Evolutionary conservation across 140 eudicot genomes (phyloP).

Genomic region (Cichorium intybus): DNA sequence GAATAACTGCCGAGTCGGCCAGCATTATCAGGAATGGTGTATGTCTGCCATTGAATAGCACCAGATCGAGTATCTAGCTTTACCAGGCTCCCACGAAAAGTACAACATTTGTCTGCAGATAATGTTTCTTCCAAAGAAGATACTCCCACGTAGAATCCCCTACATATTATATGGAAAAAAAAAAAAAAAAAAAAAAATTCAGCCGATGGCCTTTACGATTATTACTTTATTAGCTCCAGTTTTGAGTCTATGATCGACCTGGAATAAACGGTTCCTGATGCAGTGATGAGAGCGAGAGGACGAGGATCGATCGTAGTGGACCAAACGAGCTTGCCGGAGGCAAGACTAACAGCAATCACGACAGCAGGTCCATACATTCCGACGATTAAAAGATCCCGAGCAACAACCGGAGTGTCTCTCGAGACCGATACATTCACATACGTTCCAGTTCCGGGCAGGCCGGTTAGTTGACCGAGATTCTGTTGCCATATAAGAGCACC

Average conservation of each 20-base stretch:
- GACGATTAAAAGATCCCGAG: slow-evolving; percentile 43
- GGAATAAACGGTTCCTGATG: slow-evolving; percentile 59
- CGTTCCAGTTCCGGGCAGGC: slow-evolving; percentile 49
- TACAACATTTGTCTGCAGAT: slow-evolving; percentile 54
- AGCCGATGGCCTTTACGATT: not conserved
- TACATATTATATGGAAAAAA: not conserved
- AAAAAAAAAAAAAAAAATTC: not conserved
- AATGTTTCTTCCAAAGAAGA: slow-evolving; percentile 57
- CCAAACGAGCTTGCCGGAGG: slow-evolving; percentile 58
- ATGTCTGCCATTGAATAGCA: slow-evolving; percentile 59
- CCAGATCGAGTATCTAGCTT: slow-evolving; percentile 57
- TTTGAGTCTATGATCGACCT: slow-evolving; percentile 45
- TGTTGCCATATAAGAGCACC: slow-evolving; percentile 73
- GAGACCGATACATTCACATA: slow-evolving; percentile 54
- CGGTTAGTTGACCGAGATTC: slow-evolving; percentile 48
- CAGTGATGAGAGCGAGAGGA: slow-evolving; percentile 48
- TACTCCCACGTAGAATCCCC: slow-evolving; percentile 71
- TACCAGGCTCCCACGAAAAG: slow-evolving; percentile 70
- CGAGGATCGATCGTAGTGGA: slow-evolving; percentile 50
- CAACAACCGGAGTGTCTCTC: slow-evolving; percentile 68
- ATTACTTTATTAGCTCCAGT: not conserved
- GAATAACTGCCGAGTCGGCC: slow-evolving; percentile 53
- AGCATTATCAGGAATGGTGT: slow-evolving; percentile 64
- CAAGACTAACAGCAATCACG: slow-evolving; percentile 52
- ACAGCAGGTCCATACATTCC: slow-evolving; percentile 72